phyloP scores from a whole-genome alignment of 2,329 filamentous ascomycete genomes.

The Alternaria viburni region DNA sequence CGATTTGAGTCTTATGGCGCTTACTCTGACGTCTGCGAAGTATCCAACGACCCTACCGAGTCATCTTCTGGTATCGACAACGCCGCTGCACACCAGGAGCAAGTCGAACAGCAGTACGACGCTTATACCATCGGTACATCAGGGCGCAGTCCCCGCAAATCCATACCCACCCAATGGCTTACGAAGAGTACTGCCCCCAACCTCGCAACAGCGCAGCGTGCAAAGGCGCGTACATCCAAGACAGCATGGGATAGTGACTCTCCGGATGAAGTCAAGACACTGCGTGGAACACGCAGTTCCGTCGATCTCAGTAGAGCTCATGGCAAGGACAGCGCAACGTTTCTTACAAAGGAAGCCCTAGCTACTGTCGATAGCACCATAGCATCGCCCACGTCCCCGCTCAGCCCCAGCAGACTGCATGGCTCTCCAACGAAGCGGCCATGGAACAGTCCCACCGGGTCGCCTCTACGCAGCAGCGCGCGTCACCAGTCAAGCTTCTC shows the following conservation, averaged over 20 bases:
- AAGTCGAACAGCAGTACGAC: background rate
- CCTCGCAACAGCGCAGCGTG: conserved; percentile 31
- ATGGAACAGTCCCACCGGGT: conserved; percentile 23
- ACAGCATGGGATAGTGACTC: conserved; percentile 18
- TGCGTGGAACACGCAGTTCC: conserved; percentile 26
- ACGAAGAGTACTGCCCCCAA: conserved; percentile 17
- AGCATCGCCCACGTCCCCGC: conserved; percentile 12
- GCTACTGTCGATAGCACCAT: conserved; percentile 29
- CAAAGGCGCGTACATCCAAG: conserved; percentile 27
- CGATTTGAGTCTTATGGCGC: conserved; percentile 25
- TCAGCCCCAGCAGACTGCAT: conserved; percentile 18
- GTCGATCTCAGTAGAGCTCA: conserved; percentile 19
- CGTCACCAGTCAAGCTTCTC: conserved; percentile 17
- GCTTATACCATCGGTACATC: background rate
- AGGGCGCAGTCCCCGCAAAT: conserved; percentile 30
- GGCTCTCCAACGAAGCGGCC: conserved; percentile 25
- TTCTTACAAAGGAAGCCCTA: conserved; percentile 38
- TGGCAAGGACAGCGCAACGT: conserved; percentile 21
- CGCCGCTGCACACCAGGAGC: conserved; percentile 7
- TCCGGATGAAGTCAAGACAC: conserved; percentile 18
- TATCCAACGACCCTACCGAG: background rate
- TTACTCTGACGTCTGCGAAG: conserved; percentile 23
- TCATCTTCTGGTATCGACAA: conserved; percentile 4
- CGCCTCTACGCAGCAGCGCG: conserved; percentile 18
- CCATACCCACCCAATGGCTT: conserved; percentile 37